phyloP scores from a whole-genome alignment of 257 asterid genomes.

The Dorcoceras hygrometricum region DNA sequence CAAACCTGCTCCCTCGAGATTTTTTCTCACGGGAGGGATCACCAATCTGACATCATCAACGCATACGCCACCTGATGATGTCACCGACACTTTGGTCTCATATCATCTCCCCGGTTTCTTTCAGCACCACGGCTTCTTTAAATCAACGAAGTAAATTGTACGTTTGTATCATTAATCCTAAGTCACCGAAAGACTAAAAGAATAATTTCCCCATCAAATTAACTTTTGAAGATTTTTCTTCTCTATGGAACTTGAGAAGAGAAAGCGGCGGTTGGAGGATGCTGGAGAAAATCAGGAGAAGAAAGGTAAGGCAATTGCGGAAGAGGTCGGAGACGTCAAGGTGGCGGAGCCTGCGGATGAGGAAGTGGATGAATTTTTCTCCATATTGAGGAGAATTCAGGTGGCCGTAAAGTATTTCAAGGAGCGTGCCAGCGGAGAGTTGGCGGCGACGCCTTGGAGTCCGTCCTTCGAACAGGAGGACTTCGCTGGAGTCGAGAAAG shows the following conservation, averaged over 20 bases:
- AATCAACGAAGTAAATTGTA: background rate
- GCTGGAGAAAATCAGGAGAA: background rate
- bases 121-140: background rate
- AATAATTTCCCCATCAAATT: background rate
- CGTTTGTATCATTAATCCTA: background rate
- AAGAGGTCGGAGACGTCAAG: background rate
- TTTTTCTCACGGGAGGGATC: background rate
- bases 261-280: background rate
- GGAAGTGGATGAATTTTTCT: constrained; percentile 40
- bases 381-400: constrained; percentile 29
- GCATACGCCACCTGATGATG: background rate
- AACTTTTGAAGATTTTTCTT: background rate
- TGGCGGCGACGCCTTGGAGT: background rate
- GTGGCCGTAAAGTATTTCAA: constrained; percentile 34
- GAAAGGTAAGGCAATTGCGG: background rate
- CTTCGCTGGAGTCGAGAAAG: background rate
- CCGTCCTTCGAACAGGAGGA: constrained; percentile 11
- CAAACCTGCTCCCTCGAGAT: background rate
- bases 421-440: constrained; percentile 6
- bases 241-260: constrained; percentile 7
- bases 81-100: background rate
- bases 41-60: background rate
- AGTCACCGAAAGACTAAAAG: background rate
- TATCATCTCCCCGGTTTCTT: background rate
- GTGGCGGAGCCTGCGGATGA: constrained; percentile 22